These are phyloP conservation scores for Chaetomium globosum DNA, from an alignment of 2,329 filamentous ascomycete genomes.

Conservation along the genomic window DNA sequence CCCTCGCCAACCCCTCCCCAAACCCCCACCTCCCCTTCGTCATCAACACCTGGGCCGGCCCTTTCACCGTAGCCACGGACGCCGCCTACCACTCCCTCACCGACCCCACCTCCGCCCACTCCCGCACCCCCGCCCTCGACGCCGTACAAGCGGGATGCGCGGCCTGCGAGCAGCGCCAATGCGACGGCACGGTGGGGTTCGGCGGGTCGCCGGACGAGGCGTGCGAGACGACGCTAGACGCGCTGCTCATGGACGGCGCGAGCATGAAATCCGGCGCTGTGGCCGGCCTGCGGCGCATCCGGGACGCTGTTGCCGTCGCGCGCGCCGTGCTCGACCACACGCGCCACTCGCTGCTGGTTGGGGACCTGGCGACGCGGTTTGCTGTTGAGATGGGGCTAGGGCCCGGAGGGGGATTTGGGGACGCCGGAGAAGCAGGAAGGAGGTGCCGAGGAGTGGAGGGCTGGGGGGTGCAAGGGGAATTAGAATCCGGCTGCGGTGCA, in stretches of 20 bases:
- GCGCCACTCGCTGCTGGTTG: slow-evolving; percentile 54
- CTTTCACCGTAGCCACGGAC: slow-evolving; percentile 56
- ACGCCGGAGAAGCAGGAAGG: slow-evolving; percentile 48
- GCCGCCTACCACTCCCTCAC: slow-evolving; percentile 46
- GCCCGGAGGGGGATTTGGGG: slow-evolving; percentile 45
- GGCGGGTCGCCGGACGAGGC: slow-evolving; percentile 59
- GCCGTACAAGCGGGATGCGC: slow-evolving; percentile 56
- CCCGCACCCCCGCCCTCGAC: slow-evolving; percentile 49
- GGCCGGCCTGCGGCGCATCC: slow-evolving; percentile 53
- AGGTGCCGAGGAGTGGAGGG: slow-evolving; percentile 50
- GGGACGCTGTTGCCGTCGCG: slow-evolving; percentile 54
- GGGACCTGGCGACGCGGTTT: slow-evolving; percentile 57
- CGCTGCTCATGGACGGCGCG: slow-evolving; percentile 60
- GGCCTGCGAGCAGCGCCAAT: slow-evolving; percentile 56
- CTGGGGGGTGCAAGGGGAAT: slow-evolving; percentile 52
- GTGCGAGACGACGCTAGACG: slow-evolving; percentile 62
- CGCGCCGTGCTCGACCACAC: slow-evolving; percentile 56
- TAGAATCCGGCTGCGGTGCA: slow-evolving; percentile 52
- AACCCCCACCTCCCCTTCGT: slow-evolving; percentile 52
- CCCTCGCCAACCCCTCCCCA: slow-evolving; percentile 14
- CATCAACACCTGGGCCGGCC: slow-evolving; percentile 59
- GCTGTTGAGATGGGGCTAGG: slow-evolving; percentile 55
- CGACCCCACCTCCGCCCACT: slow-evolving; percentile 23
- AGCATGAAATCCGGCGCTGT: slow-evolving; percentile 59
- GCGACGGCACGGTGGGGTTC: slow-evolving; percentile 58